phyloP scores from a whole-genome alignment of 2,329 filamentous ascomycete species.

The Scytalidium sp. region DNA sequence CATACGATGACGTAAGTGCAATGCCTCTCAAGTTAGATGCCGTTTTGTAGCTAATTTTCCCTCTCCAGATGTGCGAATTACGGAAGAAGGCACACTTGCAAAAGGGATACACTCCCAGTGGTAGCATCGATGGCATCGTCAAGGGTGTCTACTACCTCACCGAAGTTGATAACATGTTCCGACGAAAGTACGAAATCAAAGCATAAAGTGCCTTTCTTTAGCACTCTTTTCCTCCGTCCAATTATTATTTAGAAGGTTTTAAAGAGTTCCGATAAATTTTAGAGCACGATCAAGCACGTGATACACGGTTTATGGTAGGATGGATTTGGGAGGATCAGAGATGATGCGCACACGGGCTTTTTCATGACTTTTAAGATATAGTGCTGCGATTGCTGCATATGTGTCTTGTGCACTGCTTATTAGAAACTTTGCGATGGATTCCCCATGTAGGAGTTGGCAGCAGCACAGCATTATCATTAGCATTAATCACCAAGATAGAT shows the following conservation, averaged over 20 bases:
- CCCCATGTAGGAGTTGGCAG: background rate
- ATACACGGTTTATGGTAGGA: background rate
- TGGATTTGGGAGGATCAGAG: background rate
- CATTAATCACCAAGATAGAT: background rate
- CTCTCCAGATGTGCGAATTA: constrained; percentile 67
- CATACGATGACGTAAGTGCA: constrained; percentile 67
- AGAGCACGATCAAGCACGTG: background rate
- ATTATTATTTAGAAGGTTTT: background rate
- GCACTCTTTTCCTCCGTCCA: background rate
- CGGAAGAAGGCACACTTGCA: constrained; percentile 81
- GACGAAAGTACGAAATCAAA: constrained; percentile 74
- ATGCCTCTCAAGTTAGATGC: background rate
- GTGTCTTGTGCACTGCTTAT: background rate
- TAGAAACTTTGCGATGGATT: background rate
- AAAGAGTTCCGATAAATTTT: background rate
- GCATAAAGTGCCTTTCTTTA: constrained; percentile 43
- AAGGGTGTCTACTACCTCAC: constrained; percentile 75
- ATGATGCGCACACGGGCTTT: background rate
- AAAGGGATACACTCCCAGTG: constrained; percentile 72
- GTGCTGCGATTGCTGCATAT: background rate
- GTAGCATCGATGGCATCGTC: constrained; percentile 62
- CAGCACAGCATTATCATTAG: background rate
- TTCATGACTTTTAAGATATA: background rate
- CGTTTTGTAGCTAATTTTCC: constrained; percentile 5
- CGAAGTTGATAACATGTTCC: constrained; percentile 83